Percentiles rank a stretch among this genome's conserved stretches.
phyloP scores from a whole-genome alignment of 2,329 filamentous ascomycete genomes.

The Penicillium verrucosum region DNA sequence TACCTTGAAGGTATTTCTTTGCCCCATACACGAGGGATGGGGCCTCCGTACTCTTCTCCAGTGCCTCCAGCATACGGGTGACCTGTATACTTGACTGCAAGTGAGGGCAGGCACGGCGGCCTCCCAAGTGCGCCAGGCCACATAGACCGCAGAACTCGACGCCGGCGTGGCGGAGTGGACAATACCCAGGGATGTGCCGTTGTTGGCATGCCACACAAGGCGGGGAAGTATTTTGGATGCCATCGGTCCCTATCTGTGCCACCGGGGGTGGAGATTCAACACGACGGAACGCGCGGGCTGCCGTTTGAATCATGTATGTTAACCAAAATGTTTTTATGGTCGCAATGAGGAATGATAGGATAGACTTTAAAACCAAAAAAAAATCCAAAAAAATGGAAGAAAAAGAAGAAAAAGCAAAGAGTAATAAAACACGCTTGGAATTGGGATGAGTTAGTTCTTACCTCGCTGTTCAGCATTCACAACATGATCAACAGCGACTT shows the following conservation, averaged over 20 bases:
- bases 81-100: constrained; percentile 62
- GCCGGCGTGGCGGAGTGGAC: constrained; percentile 58
- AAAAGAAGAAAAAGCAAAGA: too few species aligned
- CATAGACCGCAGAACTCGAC: constrained; percentile 63
- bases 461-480: constrained; percentile 12
- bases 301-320: constrained; percentile 12
- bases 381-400: background rate
- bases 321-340: background rate
- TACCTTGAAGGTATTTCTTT: constrained; percentile 54
- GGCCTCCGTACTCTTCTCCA: constrained; percentile 59
- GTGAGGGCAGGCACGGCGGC: constrained; percentile 58
- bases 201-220: constrained; percentile 55
- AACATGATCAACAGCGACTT: too few species aligned
- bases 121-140: constrained; percentile 59
- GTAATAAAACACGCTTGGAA: background rate
- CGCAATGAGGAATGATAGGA: background rate
- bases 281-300: constrained; percentile 39
- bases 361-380: background rate
- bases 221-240: constrained; percentile 11
- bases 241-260: constrained; percentile 15
- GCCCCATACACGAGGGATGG: constrained; percentile 53
- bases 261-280: constrained; percentile 23
- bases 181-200: constrained; percentile 56
- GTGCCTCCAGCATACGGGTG: constrained; percentile 59
- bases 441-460: constrained; percentile 18